phyloP scores from a whole-genome alignment of 2,329 filamentous ascomycete genomes.

The Fusarium cyanostomum region DNA sequence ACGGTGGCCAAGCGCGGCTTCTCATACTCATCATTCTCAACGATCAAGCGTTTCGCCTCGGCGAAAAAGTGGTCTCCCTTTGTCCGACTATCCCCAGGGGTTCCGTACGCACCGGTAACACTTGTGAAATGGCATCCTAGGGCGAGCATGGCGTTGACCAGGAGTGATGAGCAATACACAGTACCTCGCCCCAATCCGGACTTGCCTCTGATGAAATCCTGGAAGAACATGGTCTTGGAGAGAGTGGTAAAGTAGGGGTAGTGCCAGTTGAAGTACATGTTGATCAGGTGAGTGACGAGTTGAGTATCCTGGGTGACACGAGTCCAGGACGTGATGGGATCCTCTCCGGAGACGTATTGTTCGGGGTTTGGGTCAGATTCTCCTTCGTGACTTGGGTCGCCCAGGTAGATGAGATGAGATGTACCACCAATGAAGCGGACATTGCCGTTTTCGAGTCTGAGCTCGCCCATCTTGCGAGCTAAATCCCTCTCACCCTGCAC shows the following conservation, averaged over 20 bases:
- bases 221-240: conserved; percentile 85
- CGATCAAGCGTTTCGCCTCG: conserved; percentile 87
- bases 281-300: conserved; percentile 86
- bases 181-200: conserved; percentile 65
- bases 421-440: conserved; percentile 94
- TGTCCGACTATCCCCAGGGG: conserved; percentile 79
- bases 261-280: conserved; percentile 99
- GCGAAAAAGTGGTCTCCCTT: conserved; percentile 97
- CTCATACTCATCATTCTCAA: conserved; percentile 93
- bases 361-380: conserved; percentile 55
- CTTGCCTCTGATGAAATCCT: conserved; percentile 81
- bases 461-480: conserved; percentile 91
- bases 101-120: conserved; percentile 74
- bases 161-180: conserved; percentile 84
- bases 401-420: conserved; percentile 88
- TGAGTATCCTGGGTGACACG: conserved; percentile 81
- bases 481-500: conserved; percentile 78
- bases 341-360: conserved; percentile 63
- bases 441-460: conserved; percentile 86
- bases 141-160: conserved; percentile 94
- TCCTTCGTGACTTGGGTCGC: conserved; percentile 54
- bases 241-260: conserved; percentile 95
- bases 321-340: conserved; percentile 88
- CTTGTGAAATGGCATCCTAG: conserved; percentile 94
- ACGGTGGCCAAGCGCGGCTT: conserved; percentile 89